Evolutionary conservation across 2,329 filamentous ascomycete genomes (phyloP).

Genomic region (Rhynchosporium graminicola): DNA sequence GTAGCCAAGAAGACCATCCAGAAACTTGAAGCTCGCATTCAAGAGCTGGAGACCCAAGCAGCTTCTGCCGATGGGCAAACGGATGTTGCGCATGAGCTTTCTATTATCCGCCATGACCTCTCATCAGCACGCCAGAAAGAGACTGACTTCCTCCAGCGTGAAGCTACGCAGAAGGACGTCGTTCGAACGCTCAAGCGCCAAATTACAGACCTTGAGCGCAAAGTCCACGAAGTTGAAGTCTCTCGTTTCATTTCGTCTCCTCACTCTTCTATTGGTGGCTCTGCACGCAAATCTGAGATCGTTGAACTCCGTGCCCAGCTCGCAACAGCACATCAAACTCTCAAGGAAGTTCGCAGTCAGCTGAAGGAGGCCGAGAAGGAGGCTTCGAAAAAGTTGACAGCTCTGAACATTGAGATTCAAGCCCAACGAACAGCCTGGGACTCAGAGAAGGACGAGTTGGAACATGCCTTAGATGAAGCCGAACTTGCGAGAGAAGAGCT

Average conservation of each 20-base stretch:
- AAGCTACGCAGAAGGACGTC: constrained; percentile 61
- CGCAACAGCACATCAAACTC: constrained; percentile 57
- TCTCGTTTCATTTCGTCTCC: constrained; percentile 50
- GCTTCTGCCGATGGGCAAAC: constrained; percentile 43
- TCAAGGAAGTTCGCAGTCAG: constrained; percentile 56
- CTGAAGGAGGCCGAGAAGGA: constrained; percentile 51
- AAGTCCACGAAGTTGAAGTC: constrained; percentile 64
- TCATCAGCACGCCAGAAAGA: constrained; percentile 65
- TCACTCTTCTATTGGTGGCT: constrained; percentile 51
- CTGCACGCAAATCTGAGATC: constrained; percentile 57
- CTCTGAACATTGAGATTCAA: constrained; percentile 53
- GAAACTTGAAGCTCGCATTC: constrained; percentile 60
- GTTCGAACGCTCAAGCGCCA: constrained; percentile 65
- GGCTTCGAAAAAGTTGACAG: constrained; percentile 43
- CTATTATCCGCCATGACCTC: constrained; percentile 62
- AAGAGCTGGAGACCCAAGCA: constrained; percentile 47
- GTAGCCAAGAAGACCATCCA: constrained; percentile 61
- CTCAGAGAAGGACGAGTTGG: constrained; percentile 38
- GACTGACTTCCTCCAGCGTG: constrained; percentile 64
- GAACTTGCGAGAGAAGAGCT: constrained; percentile 48
- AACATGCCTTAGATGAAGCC: constrained; percentile 49
- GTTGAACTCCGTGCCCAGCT: constrained; percentile 62
- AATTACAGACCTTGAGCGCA: constrained; percentile 66
- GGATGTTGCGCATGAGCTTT: constrained; percentile 55
- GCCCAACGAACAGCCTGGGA: constrained; percentile 45